phyloP scores from a whole-genome alignment of 1,139 yeast genomes.

The Taphrina sp. region DNA sequence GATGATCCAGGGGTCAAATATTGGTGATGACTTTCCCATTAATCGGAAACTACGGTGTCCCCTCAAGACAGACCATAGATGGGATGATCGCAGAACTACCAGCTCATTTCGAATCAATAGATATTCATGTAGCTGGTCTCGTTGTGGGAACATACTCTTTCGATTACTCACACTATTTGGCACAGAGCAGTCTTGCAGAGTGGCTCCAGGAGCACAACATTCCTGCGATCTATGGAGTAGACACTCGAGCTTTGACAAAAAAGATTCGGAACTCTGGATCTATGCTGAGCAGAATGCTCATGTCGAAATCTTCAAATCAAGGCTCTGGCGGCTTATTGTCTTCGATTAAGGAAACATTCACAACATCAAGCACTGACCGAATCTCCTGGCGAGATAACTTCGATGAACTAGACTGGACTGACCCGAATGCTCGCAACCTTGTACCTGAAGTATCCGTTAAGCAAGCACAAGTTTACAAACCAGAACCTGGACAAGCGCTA shows the following conservation, averaged over 20 bases:
- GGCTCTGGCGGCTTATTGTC: slow-evolving; percentile 35
- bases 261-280: slow-evolving; percentile 90
- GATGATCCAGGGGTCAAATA: slow-evolving; percentile 67
- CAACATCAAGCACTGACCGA: slow-evolving; percentile 45
- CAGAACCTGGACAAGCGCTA: slow-evolving; percentile 54
- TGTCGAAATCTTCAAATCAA: slow-evolving; percentile 55
- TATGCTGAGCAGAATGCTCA: slow-evolving; percentile 77
- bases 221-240: slow-evolving; percentile 97
- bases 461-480: slow-evolving; percentile 71
- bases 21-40: slow-evolving; percentile 94
- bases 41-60: slow-evolving; percentile 99
- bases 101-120: slow-evolving; percentile 85
- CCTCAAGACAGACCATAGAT: slow-evolving; percentile 76
- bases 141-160: slow-evolving; percentile 97
- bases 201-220: slow-evolving; percentile 91
- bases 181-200: slow-evolving; percentile 83
- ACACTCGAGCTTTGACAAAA: slow-evolving; percentile 92
- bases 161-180: slow-evolving; percentile 89
- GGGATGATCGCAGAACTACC: slow-evolving; percentile 76
- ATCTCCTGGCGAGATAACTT: slow-evolving; percentile 62
- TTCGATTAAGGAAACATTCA: slow-evolving; percentile 39
- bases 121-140: slow-evolving; percentile 93
- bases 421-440: slow-evolving; percentile 87
- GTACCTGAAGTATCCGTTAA: slow-evolving; percentile 85
- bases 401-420: slow-evolving; percentile 81